phyloP scores from a whole-genome alignment of 1,284 basidiomycete species.

The Phellopilus nigrolimitatus region DNA sequence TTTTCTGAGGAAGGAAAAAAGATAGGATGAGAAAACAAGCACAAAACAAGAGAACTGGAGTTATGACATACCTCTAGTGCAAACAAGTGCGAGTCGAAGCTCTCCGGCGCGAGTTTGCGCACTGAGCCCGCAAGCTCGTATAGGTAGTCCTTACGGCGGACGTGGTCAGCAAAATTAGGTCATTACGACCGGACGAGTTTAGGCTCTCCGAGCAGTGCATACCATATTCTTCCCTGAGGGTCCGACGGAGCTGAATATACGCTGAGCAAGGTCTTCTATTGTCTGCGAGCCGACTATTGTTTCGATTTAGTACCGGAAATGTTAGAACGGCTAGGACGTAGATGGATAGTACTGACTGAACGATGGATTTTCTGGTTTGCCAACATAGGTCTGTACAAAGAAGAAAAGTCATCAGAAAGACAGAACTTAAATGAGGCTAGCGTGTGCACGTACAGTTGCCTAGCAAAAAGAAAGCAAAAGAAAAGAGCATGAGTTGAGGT shows the following conservation, averaged over 20 bases:
- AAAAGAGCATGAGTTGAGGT: constrained; percentile 19
- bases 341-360: constrained; percentile 48
- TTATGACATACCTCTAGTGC: constrained; percentile 65
- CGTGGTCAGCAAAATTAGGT: neutral
- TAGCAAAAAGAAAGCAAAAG: constrained; percentile 17
- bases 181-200: neutral
- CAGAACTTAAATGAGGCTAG: neutral
- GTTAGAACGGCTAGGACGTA: neutral
- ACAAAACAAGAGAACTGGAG: too few species aligned
- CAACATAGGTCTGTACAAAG: constrained; percentile 63
- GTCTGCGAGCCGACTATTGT: constrained; percentile 71
- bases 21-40: neutral
- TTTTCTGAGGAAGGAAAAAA: constrained; percentile 4
- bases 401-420: constrained; percentile 1
- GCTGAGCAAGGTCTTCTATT: constrained; percentile 57
- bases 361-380: constrained; percentile 70
- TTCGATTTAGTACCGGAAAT: neutral
- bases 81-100: constrained; percentile 72
- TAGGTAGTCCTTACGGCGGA: constrained; percentile 61
- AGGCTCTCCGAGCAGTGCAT: neutral
- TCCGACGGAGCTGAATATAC: constrained; percentile 71
- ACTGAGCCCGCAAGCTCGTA: constrained; percentile 69
- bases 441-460: constrained; percentile 28
- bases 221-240: constrained; percentile 85
- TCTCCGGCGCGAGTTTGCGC: constrained; percentile 64